A percentile compares a stretch with the other conserved stretches of the same genome.
These are phyloP conservation scores for Vitis labrusca DNA, from an alignment of 164 flowering plant species.

Conservation along the genomic window DNA sequence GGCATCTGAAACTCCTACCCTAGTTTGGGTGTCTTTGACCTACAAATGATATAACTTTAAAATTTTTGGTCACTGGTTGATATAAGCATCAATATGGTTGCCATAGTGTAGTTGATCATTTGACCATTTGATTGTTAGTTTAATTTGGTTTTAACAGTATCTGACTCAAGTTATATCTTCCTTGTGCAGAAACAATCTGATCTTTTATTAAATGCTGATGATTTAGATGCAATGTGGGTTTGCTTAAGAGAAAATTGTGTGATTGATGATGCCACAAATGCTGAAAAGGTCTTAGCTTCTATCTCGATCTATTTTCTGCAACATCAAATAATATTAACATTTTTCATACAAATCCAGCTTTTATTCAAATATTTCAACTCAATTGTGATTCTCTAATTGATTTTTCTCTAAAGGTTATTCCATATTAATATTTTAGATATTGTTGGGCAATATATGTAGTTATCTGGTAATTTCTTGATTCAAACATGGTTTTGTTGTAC, in stretches of 20 bases:
- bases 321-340: neutral
- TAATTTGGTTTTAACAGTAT: neutral
- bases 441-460: too few relatives aligned
- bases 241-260: constrained; percentile 97
- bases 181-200: constrained; percentile 89
- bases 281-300: constrained; percentile 72
- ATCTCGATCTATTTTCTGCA: neutral
- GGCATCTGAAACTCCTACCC: neutral
- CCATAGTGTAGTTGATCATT: too few relatives aligned
- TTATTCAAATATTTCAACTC: neutral
- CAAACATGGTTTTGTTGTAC: neutral
- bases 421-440: too few relatives aligned
- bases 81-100: too few relatives aligned
- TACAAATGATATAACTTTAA: too few relatives aligned
- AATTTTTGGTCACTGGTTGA: too few relatives aligned
- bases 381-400: too few relatives aligned
- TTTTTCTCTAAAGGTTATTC: neutral
- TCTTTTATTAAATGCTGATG: constrained; percentile 92
- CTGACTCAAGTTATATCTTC: constrained; percentile 1
- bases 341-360: neutral
- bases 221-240: constrained; percentile 98
- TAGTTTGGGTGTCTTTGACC: too few relatives aligned
- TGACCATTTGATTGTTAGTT: neutral
- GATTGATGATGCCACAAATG: constrained; percentile 95
- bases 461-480: neutral